These are phyloP conservation scores for Thelonectria rubi DNA, from an alignment of 2,329 filamentous ascomycete genomes.

Conservation along the genomic window DNA sequence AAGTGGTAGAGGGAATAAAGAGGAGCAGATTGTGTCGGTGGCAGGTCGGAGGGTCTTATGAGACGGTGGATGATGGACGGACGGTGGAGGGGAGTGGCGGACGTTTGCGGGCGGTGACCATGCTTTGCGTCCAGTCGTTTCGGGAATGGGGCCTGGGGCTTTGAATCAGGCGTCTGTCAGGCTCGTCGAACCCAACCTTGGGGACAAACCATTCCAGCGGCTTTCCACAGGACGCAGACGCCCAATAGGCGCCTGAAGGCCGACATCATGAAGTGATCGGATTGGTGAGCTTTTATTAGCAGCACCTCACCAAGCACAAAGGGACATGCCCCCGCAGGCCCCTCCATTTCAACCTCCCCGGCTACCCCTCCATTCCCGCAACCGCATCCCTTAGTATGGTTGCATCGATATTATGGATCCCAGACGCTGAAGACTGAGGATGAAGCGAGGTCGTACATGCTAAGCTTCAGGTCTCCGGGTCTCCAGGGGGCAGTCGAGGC, in stretches of 20 bases:
- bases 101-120: constrained; percentile 38
- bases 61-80: constrained; percentile 26
- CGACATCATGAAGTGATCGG: constrained; percentile 4
- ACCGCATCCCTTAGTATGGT: not conserved
- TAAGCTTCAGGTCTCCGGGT: constrained; percentile 8
- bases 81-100: constrained; percentile 29
- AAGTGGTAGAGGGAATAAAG: constrained; percentile 31
- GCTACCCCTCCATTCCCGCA: constrained; percentile 19
- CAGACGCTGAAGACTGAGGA: constrained; percentile 4
- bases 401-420: too few species aligned
- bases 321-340: constrained; percentile 5
- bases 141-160: constrained; percentile 32
- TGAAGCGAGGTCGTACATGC: constrained; percentile 10
- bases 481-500: constrained; percentile 11
- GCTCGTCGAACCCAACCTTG: constrained; percentile 29
- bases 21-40: not conserved
- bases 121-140: constrained; percentile 27
- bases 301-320: not conserved
- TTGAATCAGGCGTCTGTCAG: constrained; percentile 34
- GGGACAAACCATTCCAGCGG: not conserved
- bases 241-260: constrained; percentile 34
- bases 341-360: constrained; percentile 9
- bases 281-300: constrained; percentile 20
- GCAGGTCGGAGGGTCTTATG: constrained; percentile 33
- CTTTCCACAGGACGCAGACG: constrained; percentile 24